Evolutionary conservation across 2,329 filamentous ascomycete species (phyloP).

Genomic region (Alternaria gaisen): DNA sequence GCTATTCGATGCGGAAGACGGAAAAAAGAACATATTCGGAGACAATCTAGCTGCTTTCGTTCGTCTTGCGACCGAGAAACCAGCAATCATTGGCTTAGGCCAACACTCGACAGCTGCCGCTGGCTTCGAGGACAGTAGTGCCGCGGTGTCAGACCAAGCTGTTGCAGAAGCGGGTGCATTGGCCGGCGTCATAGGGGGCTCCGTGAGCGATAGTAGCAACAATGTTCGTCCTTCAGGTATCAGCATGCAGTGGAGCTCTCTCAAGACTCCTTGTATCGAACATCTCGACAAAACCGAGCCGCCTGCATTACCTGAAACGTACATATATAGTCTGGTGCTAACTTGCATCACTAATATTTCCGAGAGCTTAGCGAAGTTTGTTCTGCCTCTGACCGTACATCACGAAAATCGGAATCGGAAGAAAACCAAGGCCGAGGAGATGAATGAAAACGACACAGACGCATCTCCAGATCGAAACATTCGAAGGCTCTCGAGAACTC

Average conservation of each 20-base stretch:
- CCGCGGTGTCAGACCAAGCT: slow-evolving; percentile 77
- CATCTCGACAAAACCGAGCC: slow-evolving; percentile 92
- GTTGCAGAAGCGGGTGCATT: slow-evolving; percentile 88
- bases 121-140: slow-evolving; percentile 64
- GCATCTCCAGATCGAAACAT: slow-evolving; percentile 35
- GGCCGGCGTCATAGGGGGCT: slow-evolving; percentile 81
- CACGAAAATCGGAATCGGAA: slow-evolving; percentile 64
- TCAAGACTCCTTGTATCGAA: slow-evolving; percentile 88
- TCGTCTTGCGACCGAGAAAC: slow-evolving; percentile 90
- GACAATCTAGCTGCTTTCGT: slow-evolving; percentile 89
- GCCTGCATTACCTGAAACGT: slow-evolving; percentile 86
- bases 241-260: slow-evolving; percentile 88
- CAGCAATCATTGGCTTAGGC: slow-evolving; percentile 84
- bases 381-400: slow-evolving; percentile 88
- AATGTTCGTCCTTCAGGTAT: slow-evolving; percentile 77
- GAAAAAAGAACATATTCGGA: slow-evolving; percentile 78
- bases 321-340: slow-evolving; percentile 88
- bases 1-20: slow-evolving; percentile 77
- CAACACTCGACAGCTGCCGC: slow-evolving; percentile 86
- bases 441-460: slow-evolving; percentile 30
- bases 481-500: slow-evolving; percentile 64
- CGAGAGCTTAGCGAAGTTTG: slow-evolving; percentile 91
- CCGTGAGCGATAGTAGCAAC: slow-evolving; percentile 66
- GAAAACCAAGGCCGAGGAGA: slow-evolving; percentile 53
- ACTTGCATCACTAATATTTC: slow-evolving; percentile 90